These are phyloP conservation scores for Clarireedia sp. DNA, from an alignment of 2,329 filamentous ascomycete species.

Conservation along the genomic window DNA sequence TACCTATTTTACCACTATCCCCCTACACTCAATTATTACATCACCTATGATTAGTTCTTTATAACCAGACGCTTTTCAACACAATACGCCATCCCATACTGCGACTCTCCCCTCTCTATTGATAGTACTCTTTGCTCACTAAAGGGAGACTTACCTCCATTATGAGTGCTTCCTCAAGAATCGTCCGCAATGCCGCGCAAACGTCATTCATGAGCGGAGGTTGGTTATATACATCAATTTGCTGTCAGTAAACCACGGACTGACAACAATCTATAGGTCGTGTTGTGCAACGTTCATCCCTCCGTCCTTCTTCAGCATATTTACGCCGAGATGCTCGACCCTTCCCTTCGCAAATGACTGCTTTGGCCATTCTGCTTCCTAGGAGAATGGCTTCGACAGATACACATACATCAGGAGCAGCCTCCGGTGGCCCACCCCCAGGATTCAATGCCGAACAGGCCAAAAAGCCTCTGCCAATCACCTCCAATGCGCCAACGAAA, in stretches of 20 bases:
- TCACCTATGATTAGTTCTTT: not conserved
- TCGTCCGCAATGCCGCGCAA: constrained; percentile 31
- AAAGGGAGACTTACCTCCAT: not conserved
- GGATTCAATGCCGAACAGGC: constrained; percentile 64
- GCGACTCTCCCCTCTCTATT: not conserved
- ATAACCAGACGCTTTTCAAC: not conserved
- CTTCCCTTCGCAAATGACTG: constrained; percentile 32
- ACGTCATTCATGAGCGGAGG: constrained; percentile 25
- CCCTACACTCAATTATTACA: not conserved
- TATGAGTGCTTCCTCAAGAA: constrained; percentile 31
- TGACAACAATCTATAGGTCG: constrained; percentile 20
- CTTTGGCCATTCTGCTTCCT: constrained; percentile 50
- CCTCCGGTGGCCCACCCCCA: constrained; percentile 51
- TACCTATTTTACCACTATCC: too few species aligned
- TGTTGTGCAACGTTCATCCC: constrained; percentile 21
- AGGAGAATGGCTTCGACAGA: constrained; percentile 51
- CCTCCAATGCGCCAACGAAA: constrained; percentile 25
- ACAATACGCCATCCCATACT: not conserved
- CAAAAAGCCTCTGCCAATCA: constrained; percentile 49
- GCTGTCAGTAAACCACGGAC: not conserved
- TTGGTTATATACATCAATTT: constrained; percentile 19
- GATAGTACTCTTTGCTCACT: not conserved
- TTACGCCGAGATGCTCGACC: constrained; percentile 29
- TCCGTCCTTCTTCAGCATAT: constrained; percentile 24
- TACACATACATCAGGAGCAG: constrained; percentile 41